Conservation (phyloP, 2,329 filamentous ascomycete genomes). For the Fusarium liriodendri region DNA sequence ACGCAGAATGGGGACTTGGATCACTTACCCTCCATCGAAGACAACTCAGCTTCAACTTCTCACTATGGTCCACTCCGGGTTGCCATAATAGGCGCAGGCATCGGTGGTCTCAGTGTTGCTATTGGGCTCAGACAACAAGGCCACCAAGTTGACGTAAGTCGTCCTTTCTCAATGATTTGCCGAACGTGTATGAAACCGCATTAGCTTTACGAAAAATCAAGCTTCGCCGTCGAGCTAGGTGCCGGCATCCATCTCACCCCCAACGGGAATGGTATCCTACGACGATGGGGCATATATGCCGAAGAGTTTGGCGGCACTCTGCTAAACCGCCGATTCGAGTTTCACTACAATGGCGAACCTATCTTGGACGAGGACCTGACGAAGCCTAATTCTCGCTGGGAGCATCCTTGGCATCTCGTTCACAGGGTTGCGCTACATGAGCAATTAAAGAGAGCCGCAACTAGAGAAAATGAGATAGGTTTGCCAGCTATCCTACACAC, state of each 20-base stretch:
- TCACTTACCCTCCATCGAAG: not conserved
- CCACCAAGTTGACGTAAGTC: constrained; percentile 51
- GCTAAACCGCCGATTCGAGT: constrained; percentile 50
- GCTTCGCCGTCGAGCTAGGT: constrained; percentile 66
- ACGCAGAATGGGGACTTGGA: not conserved
- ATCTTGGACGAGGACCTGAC: constrained; percentile 49
- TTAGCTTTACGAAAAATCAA: constrained; percentile 66
- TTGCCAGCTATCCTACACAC: constrained; percentile 53
- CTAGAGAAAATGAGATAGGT: constrained; percentile 48
- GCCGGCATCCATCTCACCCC: constrained; percentile 72
- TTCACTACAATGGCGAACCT: constrained; percentile 50
- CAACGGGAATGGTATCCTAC: constrained; percentile 69
- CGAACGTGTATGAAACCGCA: constrained; percentile 42
- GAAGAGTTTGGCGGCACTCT: constrained; percentile 54
- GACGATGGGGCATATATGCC: constrained; percentile 51
- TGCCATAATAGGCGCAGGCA: constrained; percentile 48
- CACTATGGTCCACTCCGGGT: constrained; percentile 8
- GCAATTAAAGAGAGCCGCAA: constrained; percentile 58
- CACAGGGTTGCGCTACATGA: constrained; percentile 65
- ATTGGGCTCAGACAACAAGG: constrained; percentile 62
- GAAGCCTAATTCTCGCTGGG: constrained; percentile 55
- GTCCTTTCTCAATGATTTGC: not conserved
- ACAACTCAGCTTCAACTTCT: not conserved
- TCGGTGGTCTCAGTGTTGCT: constrained; percentile 60
- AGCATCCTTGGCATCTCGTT: constrained; percentile 60